Base-by-base conservation (phyloP, 2,329 filamentous ascomycete genomes). In the Thermomyces lanuginosus region DNA sequence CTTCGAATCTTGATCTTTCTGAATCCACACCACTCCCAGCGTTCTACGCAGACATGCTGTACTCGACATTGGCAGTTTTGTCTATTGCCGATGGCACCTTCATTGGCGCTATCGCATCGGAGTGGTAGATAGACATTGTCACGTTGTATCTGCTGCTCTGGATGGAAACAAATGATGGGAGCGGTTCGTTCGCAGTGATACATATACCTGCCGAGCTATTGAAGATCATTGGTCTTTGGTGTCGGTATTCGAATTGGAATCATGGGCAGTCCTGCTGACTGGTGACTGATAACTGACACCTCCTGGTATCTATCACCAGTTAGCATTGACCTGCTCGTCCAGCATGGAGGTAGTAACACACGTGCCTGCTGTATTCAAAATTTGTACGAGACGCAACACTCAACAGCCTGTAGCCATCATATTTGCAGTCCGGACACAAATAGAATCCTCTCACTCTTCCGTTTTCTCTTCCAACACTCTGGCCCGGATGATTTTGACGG, bases 91-190 rank as follows among this genome's bases (percentile, higher is more conserved):
- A 43, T 33, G 35, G n/a, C 38, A 34, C 44, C 51, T 55, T 54
- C 49, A 53, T 34, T 55, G 45, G 42, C 24, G 42, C n/a, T 36
- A 43, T 53, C 41, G 48, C 45, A 44, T 46, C 40, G 46, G 66
- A 63, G 72, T 67, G 72, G 65, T 51, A 78, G 71, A 78, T 57
- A 41, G 53, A 69, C 55, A 42, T 42, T 46, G 53, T 69, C 75
- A 64, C 70, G 73, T 73, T 74, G 76, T 82, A 82, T 82, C 76
- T 82, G 74, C 76, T 79, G 72, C 76, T 73, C 73, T 78, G 66
- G 76, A 82, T 73, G 56, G 43, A 40, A 34, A 48, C 55, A 60
- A 63, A 63, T 81, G 76, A 80, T 69, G 71, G 72, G 72, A 59
- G 76, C 72, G 64, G 76, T 76, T 82, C 76, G 76, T 63, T 79